These are phyloP conservation scores for Aspergillus vadensis DNA, from an alignment of 2,329 filamentous ascomycete genomes.

Conservation along the genomic window DNA sequence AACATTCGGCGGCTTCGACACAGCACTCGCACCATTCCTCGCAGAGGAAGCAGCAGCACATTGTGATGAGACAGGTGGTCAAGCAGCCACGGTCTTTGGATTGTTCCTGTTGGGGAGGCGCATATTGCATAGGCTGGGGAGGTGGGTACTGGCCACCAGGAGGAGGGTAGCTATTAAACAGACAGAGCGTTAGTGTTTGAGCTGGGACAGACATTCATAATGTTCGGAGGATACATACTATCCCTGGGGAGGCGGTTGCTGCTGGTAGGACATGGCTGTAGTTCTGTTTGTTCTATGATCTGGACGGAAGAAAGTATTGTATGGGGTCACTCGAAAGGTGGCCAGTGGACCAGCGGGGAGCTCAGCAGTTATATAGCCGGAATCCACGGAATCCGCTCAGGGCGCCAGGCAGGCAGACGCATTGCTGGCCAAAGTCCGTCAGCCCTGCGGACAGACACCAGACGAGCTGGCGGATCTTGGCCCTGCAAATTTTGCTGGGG, in stretches of 20 bases:
- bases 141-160: slow-evolving; percentile 11
- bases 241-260: slow-evolving; percentile 6
- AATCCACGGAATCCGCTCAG: background rate
- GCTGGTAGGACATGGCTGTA: slow-evolving; percentile 4
- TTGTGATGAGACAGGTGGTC: slow-evolving; percentile 22
- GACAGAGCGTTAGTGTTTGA: background rate
- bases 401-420: background rate
- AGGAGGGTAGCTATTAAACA: slow-evolving; percentile 15
- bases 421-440: slow-evolving; percentile 1
- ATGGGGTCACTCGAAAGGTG: background rate
- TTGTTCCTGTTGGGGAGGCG: slow-evolving; percentile 17
- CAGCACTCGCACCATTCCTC: slow-evolving; percentile 25
- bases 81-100: slow-evolving; percentile 24
- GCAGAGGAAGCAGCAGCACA: slow-evolving; percentile 27
- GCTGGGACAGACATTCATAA: too few species aligned
- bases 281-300: background rate
- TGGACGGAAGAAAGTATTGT: background rate
- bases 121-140: slow-evolving; percentile 22
- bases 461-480: background rate
- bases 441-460: background rate
- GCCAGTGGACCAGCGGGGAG: background rate
- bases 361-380: background rate
- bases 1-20: slow-evolving; percentile 20
- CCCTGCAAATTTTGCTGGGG: slow-evolving; percentile 2
- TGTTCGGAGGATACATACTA: background rate